Conservation (phyloP, 768 basidiomycete species). For the Lactarius vividus region DNA sequence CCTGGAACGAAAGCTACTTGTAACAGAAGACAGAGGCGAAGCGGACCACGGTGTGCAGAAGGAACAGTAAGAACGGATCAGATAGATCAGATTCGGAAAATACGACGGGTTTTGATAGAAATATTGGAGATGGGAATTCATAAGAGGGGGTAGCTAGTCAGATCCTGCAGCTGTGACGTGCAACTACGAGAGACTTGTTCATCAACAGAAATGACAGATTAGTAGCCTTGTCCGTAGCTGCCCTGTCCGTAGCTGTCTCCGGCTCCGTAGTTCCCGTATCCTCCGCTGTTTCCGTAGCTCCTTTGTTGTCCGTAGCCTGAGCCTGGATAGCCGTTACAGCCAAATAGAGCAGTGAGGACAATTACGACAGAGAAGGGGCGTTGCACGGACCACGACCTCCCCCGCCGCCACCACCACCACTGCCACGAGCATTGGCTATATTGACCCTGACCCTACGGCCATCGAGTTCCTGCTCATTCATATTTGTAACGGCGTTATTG, state of each 20-base stretch:
- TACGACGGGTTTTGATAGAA: neutral
- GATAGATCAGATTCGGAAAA: neutral
- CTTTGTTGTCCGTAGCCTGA: slow-evolving; percentile 13
- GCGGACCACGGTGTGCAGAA: neutral
- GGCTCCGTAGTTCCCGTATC: slow-evolving; percentile 10
- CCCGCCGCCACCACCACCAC: slow-evolving; percentile 44
- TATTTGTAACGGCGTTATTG: slow-evolving; percentile 63
- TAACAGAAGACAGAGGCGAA: neutral
- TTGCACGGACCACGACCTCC: slow-evolving; percentile 34
- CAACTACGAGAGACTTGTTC: neutral
- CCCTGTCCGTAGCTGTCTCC: neutral
- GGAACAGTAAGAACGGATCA: neutral
- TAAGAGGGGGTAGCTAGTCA: neutral
- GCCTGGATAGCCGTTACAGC: slow-evolving; percentile 17
- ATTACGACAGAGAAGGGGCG: slow-evolving; percentile 11
- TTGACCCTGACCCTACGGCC: slow-evolving; percentile 88
- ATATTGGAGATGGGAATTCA: neutral
- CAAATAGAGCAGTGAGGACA: neutral
- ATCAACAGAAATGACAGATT: neutral
- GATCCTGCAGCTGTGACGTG: neutral
- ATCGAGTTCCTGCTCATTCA: slow-evolving; percentile 93
- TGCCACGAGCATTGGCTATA: slow-evolving; percentile 65
- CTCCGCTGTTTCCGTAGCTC: too few species aligned
- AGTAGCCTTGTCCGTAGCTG: neutral
- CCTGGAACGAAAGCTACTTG: neutral